Base-by-base conservation (phyloP, 305 asterid genomes). In the Rubia tinctorum region DNA sequence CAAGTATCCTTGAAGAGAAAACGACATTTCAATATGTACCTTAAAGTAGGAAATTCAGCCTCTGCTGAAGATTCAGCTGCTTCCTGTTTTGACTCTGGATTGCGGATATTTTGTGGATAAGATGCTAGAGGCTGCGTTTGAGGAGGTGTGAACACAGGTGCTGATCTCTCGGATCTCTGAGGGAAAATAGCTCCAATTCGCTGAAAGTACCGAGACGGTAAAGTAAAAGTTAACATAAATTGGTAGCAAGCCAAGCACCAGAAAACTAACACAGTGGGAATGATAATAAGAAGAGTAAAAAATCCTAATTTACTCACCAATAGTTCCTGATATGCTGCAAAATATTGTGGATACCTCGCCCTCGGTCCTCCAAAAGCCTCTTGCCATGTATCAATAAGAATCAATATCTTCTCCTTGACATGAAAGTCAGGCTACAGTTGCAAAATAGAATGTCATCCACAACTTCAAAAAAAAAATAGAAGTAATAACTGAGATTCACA, bases 291-390 rank as follows among this genome's bases (percentile, higher is more conserved):
- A 20, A 5, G 27, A 56, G 12, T 6, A 65, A 62, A 42, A 43
- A 11, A 20, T 68, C 53, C 42, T 59, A 56, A 73, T 70, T 42
- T 67, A 45, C 86, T 71, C 83, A 92, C 99, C 92, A 95, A 75
- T 78, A 95, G 84, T 83, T 92, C 99, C 88, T 92, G 98, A 85
- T 95, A 95, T 71, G 99, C 99, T 2, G 80, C 90, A 84, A 81
- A 90, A 81, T 84, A 95, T 78, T 95, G 99, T 58, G 98, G 96
- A 82, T 92, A 91, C 83, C 91, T 89, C 66, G 91, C 96, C 84
- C 95, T 86, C 73, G 97, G 82, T 79, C 98, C 99, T 80, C 99
- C 98, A 89, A 95, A 90, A 75, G 98, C 98, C 87, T 95, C 99
- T 92, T 95, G 99, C 99, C 99, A 95, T 34, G 98, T 95, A 85